Percentiles rank a stretch among this genome's conserved stretches.
Conservation (phyloP, 257 asterid species). For the Solanum phureja region DNA sequence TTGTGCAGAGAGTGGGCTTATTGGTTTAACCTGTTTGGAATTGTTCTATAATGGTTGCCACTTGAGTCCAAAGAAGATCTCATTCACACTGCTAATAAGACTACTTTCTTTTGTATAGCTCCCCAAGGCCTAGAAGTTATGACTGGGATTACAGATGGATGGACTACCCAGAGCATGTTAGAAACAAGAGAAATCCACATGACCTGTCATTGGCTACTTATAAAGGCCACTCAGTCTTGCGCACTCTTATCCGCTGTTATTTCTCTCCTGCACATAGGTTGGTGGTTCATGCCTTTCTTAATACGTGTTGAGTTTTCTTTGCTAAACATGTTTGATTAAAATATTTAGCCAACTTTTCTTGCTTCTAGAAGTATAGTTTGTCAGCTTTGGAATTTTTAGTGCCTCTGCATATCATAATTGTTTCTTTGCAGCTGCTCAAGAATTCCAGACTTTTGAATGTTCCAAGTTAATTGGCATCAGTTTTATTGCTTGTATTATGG, state of each 20-base stretch:
- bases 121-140: conserved; percentile 26
- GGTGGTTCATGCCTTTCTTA: conserved; percentile 11
- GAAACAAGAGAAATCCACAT: conserved; percentile 30
- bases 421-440: not conserved
- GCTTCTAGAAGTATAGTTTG: not conserved
- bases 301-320: not conserved
- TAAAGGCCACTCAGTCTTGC: conserved; percentile 76
- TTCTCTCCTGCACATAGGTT: conserved; percentile 83
- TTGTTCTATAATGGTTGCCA: not conserved
- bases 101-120: conserved; percentile 35
- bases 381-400: not conserved
- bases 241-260: conserved; percentile 87
- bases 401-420: not conserved
- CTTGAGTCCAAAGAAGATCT: not conserved
- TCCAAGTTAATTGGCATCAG: not conserved
- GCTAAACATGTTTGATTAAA: not conserved
- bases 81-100: not conserved
- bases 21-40: not conserved
- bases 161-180: conserved; percentile 58
- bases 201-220: conserved; percentile 82
- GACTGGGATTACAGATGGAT: conserved; percentile 92
- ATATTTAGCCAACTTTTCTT: not conserved
- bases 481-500: not conserved
- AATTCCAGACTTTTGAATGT: not conserved
- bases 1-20: not conserved